phyloP scores from a whole-genome alignment of 768 basidiomycete species.

The Lactarius pseudohatsudake region DNA sequence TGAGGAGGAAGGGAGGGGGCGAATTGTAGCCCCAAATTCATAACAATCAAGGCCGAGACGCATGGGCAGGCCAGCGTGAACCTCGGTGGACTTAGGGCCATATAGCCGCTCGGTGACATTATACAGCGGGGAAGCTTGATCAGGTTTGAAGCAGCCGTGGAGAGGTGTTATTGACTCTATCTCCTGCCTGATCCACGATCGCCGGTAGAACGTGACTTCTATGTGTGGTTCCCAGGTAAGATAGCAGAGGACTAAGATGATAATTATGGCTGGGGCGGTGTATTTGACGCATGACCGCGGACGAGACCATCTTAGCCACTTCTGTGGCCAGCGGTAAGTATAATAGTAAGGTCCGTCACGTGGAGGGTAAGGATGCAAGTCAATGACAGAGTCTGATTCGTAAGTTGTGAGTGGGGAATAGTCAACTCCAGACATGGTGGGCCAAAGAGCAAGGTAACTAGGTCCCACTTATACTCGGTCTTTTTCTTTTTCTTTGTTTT shows the following conservation, averaged over 20 bases:
- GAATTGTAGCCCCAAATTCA: conserved; percentile 85
- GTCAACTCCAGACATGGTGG: conserved; percentile 3
- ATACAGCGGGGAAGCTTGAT: conserved; percentile 61
- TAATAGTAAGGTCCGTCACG: neutral
- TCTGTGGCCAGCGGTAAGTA: neutral
- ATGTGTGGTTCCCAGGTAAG: conserved; percentile 73
- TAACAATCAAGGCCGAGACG: conserved; percentile 87
- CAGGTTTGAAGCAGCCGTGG: conserved; percentile 70
- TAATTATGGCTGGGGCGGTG: conserved; percentile 28
- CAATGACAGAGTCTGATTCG: neutral
- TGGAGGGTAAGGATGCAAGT: conserved; percentile 14
- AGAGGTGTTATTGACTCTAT: conserved; percentile 65
- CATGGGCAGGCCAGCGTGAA: conserved; percentile 81
- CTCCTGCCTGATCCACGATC: conserved; percentile 71
- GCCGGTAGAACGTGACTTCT: conserved; percentile 76
- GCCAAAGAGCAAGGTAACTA: neutral
- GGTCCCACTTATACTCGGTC: no score
- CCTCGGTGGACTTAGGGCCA: conserved; percentile 61
- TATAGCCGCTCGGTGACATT: conserved; percentile 65
- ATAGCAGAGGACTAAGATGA: conserved; percentile 26
- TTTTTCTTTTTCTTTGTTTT: no score
- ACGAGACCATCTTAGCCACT: neutral
- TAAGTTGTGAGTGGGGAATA: conserved; percentile 14
- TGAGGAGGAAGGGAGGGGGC: neutral
- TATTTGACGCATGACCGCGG: conserved; percentile 17